A percentile compares a stretch with the other conserved stretches of the same genome.
phyloP scores from a whole-genome alignment of 2,329 filamentous ascomycete genomes.

The Aspergillus puulaauensis region DNA sequence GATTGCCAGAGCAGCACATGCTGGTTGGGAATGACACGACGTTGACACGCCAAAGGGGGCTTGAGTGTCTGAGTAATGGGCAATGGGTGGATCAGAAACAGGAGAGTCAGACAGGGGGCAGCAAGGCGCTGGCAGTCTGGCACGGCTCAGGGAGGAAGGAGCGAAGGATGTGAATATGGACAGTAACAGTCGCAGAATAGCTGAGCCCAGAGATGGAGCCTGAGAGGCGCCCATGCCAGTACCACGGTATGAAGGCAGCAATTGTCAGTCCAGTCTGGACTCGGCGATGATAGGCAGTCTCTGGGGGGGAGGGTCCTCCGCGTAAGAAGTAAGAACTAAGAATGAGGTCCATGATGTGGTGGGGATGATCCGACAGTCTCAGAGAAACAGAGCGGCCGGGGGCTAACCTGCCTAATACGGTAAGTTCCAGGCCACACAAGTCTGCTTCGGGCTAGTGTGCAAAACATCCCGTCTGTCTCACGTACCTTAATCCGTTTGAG shows the following conservation, averaged over 20 bases:
- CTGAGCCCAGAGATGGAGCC: neutral
- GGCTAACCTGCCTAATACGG: too few relatives aligned
- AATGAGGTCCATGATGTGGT: neutral
- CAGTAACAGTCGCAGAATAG: neutral
- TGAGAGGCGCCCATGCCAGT: slow-evolving; percentile 15
- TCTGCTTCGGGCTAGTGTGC: too few relatives aligned
- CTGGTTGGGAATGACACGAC: slow-evolving; percentile 38
- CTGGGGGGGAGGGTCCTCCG: neutral
- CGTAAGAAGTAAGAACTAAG: too few relatives aligned
- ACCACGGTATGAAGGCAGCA: slow-evolving; percentile 13
- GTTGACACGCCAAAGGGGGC: slow-evolving; percentile 37
- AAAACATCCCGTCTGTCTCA: too few relatives aligned
- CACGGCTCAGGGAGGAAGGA: slow-evolving; percentile 16
- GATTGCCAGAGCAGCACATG: slow-evolving; percentile 20
- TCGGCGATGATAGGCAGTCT: neutral
- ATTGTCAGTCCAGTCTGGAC: slow-evolving; percentile 8
- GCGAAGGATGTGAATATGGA: slow-evolving; percentile 11
- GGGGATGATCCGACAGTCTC: slow-evolving; percentile 17
- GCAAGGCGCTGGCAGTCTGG: slow-evolving; percentile 12
- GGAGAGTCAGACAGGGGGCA: slow-evolving; percentile 5
- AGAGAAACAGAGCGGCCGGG: too few relatives aligned
- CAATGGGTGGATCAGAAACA: too few relatives aligned
- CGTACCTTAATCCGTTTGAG: neutral
- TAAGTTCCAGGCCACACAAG: too few relatives aligned
- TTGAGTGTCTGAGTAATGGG: slow-evolving; percentile 11